These are phyloP conservation scores for Stylosanthes scabra DNA, from an alignment of 331 rosid genomes.

Conservation along the genomic window DNA sequence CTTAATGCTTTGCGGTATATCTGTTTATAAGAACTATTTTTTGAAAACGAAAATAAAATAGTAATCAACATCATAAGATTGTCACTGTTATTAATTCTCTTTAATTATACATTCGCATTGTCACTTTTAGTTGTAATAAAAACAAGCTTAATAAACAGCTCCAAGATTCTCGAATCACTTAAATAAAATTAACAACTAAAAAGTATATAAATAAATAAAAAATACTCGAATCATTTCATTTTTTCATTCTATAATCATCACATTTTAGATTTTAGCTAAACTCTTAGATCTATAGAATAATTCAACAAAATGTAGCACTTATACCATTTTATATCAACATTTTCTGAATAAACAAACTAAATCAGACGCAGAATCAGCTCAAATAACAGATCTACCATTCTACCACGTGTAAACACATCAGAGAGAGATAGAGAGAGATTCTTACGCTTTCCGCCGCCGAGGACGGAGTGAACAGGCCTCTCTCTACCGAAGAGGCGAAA, in stretches of 20 bases:
- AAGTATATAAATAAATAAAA: too few relatives aligned
- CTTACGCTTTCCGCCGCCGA: slow-evolving; percentile 98
- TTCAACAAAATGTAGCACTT: slow-evolving; percentile 9
- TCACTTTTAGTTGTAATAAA: neutral
- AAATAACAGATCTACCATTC: slow-evolving; percentile 38
- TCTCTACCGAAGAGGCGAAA: slow-evolving; percentile 87
- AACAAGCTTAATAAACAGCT: neutral
- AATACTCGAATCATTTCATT: neutral
- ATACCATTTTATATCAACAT: neutral
- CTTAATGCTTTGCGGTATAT: neutral
- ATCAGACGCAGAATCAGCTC: neutral
- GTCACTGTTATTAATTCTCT: too few relatives aligned
- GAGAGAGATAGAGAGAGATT: slow-evolving; percentile 6
- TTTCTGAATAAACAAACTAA: neutral
- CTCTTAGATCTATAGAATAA: neutral
- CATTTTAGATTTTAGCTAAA: neutral
- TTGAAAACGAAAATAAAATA: neutral
- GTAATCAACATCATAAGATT: too few relatives aligned
- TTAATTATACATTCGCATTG: too few relatives aligned
- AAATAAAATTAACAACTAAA: neutral
- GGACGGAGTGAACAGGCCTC: slow-evolving; percentile 74
- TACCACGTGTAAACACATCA: slow-evolving; percentile 16
- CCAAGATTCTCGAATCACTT: neutral
- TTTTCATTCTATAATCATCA: neutral
- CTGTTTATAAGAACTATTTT: neutral